Evolutionary conservation across 2,329 filamentous ascomycete species (phyloP).

Genomic region (Ophiocordyceps unilateralis): DNA sequence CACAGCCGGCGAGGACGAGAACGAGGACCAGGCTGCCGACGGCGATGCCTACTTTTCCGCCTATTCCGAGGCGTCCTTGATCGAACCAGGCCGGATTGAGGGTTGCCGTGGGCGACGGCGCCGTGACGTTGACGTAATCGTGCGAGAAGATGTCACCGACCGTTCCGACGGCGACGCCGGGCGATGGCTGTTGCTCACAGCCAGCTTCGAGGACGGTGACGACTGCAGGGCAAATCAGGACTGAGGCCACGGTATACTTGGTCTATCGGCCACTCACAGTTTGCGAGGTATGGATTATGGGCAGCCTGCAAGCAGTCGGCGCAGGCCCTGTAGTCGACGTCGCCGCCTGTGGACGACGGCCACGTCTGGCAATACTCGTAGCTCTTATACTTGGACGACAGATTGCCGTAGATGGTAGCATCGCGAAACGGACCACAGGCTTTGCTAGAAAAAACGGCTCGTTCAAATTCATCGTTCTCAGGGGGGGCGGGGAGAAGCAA

Average conservation of each 20-base stretch:
- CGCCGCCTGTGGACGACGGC: slow-evolving; percentile 15
- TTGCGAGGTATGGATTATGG: slow-evolving; percentile 26
- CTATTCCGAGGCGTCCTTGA: slow-evolving; percentile 29
- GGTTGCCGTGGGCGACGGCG: slow-evolving; percentile 23
- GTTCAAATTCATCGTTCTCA: background rate
- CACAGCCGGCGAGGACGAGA: slow-evolving; percentile 30
- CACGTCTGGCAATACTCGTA: slow-evolving; percentile 39
- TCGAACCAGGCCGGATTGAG: slow-evolving; percentile 23
- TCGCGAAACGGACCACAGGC: slow-evolving; percentile 32
- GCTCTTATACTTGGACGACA: slow-evolving; percentile 24
- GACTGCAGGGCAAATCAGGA: slow-evolving; percentile 17
- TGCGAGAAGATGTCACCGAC: slow-evolving; percentile 35
- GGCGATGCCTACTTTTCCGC: slow-evolving; percentile 40
- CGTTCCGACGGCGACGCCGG: slow-evolving; percentile 29
- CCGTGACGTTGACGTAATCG: slow-evolving; percentile 29
- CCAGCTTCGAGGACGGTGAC: slow-evolving; percentile 35
- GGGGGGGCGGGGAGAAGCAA: too few species aligned
- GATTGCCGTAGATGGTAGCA: slow-evolving; percentile 30
- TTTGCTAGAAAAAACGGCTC: slow-evolving; percentile 20
- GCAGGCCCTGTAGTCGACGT: slow-evolving; percentile 23
- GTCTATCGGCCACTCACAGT: slow-evolving; percentile 26
- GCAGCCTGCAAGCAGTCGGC: slow-evolving; percentile 25
- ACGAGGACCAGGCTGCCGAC: slow-evolving; percentile 31
- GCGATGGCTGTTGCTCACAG: slow-evolving; percentile 32
- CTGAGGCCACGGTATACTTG: too few species aligned